Base-by-base conservation (phyloP, 768 basidiomycete species). In the Agrocybe chaxingu region DNA sequence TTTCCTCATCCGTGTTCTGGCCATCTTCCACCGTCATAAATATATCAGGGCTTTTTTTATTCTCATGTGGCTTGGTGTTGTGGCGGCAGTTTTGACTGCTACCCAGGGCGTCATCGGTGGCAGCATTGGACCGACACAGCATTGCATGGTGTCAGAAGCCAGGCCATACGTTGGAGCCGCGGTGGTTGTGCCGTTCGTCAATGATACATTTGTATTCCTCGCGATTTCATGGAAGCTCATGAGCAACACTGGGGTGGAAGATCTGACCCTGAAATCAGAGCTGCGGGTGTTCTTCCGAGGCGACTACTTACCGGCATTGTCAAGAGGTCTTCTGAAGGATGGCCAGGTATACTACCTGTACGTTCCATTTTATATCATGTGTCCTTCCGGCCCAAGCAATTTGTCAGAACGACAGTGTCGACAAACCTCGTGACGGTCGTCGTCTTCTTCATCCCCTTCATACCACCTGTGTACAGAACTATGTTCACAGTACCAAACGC, bases 201-300 rank as follows among this genome's bases (percentile, higher is more conserved):
- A 63, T 24, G 70, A 70, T 45, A 69, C 66, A 0, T 42, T 54
- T 24, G 63, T 69, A 8, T 67, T 68, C 50, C 39, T 69, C 34
- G 58, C 66, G 7, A 67, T 71, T 7, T 67, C 70, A 9, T 64
- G 56, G 50, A 54, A 58, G 4, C 51, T 71, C 9, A 51, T 64
- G 11, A 24, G 46, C 12, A 59, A 62, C 34, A 40, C 60, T 8
- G 48, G 51, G 33, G 35, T 45, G 16, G 50, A 52, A 6, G 33
- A 24, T 24, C 24, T 43, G 10, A 41, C 35, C 36, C 42, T 47
- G 18, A 54, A 57, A 38, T 45, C 51, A 12, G 43, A 52, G 1
- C 10, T 59, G 29, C 49, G 56, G n/a, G 55, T 49, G 19, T 34
- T 50, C 8, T 18, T 66, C 9, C 52, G 61, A 39, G 65, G 65